Base-by-base conservation (phyloP, 805 yeast genomes). In the Nakazawaea wyomingensis region DNA sequence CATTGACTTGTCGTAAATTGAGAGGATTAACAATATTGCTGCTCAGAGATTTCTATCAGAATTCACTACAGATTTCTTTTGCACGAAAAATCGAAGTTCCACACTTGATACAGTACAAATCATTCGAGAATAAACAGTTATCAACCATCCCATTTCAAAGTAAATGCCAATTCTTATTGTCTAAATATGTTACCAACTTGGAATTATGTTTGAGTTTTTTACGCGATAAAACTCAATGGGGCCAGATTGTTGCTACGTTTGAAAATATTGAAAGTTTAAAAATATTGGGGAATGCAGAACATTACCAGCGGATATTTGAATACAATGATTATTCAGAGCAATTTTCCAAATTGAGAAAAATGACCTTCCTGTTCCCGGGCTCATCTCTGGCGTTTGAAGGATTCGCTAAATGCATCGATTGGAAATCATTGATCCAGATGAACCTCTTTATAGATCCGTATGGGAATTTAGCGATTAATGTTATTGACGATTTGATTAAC, bases 401-500 rank as follows among this genome's bases (percentile, higher is more conserved):
- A 14, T 33, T 43, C 8, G 10, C 18, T 10, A 33, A 14, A 18
- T 37, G n/a, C 10, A 32, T 43, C 5, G 4, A 17, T 26, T 43
- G 41, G 41, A 17, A 14, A 13, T 13, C 17, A 26, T 27, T 43
- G 22, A 17, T 27, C 8, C 32, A 33, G 19, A 24, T 43, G 14
- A 20, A 24, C n/a, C 13, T 43, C 4, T 43, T 43, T 21, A 26
- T 43, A 10, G 45, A 43, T 29, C 41, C 45, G 3, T 43, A 11
- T 37, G 37, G 30, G 4, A 17, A 24, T 34, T 35, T 34, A 6
- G 24, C 24, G 21, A 26, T 40, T 10, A 34, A 33, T 20, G 20
- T 14, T 9, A 34, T 34, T 4, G 18, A 17, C 4, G 33, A 34
- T 6, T 22, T 40, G 8, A 26, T 40, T 17, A 17, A 26, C n/a